phyloP scores from a whole-genome alignment of 2,329 filamentous ascomycete genomes.

The Knoxdaviesia proteae region DNA sequence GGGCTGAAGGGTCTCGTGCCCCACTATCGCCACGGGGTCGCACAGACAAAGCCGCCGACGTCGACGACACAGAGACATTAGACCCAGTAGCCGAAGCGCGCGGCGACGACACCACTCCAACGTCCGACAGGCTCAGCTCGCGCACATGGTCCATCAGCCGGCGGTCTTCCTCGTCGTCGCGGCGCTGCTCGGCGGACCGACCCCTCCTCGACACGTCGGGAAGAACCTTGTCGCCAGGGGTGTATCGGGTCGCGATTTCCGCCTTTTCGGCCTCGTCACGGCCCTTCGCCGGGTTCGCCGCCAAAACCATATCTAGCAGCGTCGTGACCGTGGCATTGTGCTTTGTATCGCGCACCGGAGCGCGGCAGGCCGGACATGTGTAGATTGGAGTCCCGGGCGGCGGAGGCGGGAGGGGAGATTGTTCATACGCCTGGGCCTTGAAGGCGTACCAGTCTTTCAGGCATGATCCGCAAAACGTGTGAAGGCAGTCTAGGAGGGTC shows the following conservation, averaged over 20 bases:
- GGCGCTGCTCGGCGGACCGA: conserved; percentile 29
- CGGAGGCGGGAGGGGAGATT: conserved; percentile 23
- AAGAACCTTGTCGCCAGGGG: conserved; percentile 61
- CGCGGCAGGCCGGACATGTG: conserved; percentile 86
- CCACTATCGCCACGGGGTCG: conserved; percentile 3
- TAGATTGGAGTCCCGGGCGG: conserved; percentile 32
- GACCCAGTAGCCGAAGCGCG: neutral
- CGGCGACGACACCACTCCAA: conserved; percentile 23
- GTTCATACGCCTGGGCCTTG: conserved; percentile 42
- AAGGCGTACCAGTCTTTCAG: conserved; percentile 89
- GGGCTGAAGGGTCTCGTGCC: conserved; percentile 4
- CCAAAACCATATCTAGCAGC: conserved; percentile 70
- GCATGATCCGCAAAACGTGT: conserved; percentile 91
- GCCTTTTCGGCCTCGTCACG: conserved; percentile 53
- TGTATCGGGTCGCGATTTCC: conserved; percentile 58
- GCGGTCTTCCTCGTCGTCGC: conserved; percentile 44
- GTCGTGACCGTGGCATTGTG: conserved; percentile 84
- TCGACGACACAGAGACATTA: neutral
- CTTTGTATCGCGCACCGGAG: conserved; percentile 63
- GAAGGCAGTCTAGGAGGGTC: conserved; percentile 78
- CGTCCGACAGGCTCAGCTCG: conserved; percentile 52
- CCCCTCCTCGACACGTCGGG: conserved; percentile 33
- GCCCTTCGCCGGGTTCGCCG: conserved; percentile 55
- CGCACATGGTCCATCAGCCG: conserved; percentile 51
- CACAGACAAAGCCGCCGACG: conserved; percentile 6